These are phyloP conservation scores for Zymoseptoria tritici DNA, from an alignment of 2,329 filamentous ascomycete genomes.

Conservation along the genomic window DNA sequence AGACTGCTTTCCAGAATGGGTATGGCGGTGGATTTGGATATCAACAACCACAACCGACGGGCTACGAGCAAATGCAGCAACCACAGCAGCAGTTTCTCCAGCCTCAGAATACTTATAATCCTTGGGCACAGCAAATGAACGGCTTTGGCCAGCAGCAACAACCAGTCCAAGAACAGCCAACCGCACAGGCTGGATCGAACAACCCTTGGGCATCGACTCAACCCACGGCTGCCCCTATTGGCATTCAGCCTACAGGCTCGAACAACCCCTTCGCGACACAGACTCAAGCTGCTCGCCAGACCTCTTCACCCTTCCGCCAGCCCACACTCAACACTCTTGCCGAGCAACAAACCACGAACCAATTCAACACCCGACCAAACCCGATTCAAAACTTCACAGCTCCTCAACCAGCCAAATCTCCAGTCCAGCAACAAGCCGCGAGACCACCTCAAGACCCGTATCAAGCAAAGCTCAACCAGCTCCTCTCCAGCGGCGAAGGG, in stretches of 20 bases:
- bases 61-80: constrained; percentile 55
- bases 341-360: constrained; percentile 72
- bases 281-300: constrained; percentile 49
- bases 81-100: constrained; percentile 48
- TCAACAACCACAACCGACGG: constrained; percentile 56
- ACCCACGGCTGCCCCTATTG: constrained; percentile 54
- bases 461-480: constrained; percentile 69
- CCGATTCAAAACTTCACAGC: constrained; percentile 29
- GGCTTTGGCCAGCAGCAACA: constrained; percentile 53
- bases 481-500: constrained; percentile 80
- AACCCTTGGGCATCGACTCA: constrained; percentile 75
- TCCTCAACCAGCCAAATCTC: constrained; percentile 41
- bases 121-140: constrained; percentile 34
- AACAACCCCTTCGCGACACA: constrained; percentile 92
- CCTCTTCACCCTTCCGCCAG: constrained; percentile 48
- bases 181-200: constrained; percentile 72
- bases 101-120: constrained; percentile 54
- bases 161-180: constrained; percentile 51
- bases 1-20: constrained; percentile 61
- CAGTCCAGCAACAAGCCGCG: constrained; percentile 38
- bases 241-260: constrained; percentile 82
- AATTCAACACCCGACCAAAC: constrained; percentile 50
- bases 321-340: constrained; percentile 68
- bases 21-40: constrained; percentile 59
- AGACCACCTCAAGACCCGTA: constrained; percentile 46